A percentile compares a stretch with the other conserved stretches of the same genome.
Conservation (phyloP, 129 eudicot genomes). For the Kitagawia praeruptora region DNA sequence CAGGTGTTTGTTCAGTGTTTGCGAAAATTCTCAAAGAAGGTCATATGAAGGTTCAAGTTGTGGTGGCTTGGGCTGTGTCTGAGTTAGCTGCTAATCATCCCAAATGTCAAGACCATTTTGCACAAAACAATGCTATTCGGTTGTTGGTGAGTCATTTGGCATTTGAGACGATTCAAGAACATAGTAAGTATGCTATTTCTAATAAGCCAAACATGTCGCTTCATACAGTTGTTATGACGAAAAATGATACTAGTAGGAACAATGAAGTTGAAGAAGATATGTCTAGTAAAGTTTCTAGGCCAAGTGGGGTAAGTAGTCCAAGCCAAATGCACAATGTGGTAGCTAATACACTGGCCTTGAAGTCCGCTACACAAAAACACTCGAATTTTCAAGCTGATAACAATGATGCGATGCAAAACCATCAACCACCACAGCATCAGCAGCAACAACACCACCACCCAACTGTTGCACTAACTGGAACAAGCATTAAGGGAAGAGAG, state of each 20-base stretch:
- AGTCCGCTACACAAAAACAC: neutral
- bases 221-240: conserved; percentile 34
- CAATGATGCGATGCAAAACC: conserved; percentile 1
- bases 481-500: conserved; percentile 57
- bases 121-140: conserved; percentile 42
- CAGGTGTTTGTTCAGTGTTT: conserved; percentile 44
- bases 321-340: conserved; percentile 31
- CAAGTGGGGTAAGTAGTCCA: conserved; percentile 7
- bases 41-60: conserved; percentile 52
- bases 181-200: conserved; percentile 45
- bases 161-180: conserved; percentile 57
- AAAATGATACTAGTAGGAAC: neutral
- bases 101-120: conserved; percentile 51
- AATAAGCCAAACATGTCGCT: conserved; percentile 30
- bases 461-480: conserved; percentile 37
- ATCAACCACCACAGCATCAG: conserved; percentile 7
- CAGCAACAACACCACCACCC: conserved; percentile 13
- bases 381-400: neutral
- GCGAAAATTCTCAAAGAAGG: conserved; percentile 51
- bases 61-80: conserved; percentile 68
- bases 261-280: conserved; percentile 10
- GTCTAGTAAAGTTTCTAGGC: conserved; percentile 25
- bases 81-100: conserved; percentile 38
- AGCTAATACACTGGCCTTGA: conserved; percentile 24
- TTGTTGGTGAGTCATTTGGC: conserved; percentile 61